These are phyloP conservation scores for Pestalotiopsis sp. DNA, from an alignment of 2,329 filamentous ascomycete genomes.

Conservation along the genomic window DNA sequence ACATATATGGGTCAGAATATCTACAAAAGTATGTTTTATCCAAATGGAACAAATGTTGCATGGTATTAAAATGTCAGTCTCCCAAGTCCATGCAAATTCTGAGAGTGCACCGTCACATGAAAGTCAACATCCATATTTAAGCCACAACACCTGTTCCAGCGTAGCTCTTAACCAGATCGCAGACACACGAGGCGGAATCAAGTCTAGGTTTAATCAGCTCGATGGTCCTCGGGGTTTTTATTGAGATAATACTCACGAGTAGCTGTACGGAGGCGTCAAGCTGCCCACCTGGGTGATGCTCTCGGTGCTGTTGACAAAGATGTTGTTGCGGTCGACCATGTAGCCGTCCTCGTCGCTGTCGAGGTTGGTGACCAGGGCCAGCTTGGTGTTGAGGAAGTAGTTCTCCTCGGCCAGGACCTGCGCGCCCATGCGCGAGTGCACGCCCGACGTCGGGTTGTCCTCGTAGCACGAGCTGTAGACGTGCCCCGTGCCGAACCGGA, in stretches of 20 bases:
- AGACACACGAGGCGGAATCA: constrained; percentile 22
- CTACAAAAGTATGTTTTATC: too few species aligned
- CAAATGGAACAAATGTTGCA: too few species aligned
- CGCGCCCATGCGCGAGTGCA: constrained; percentile 50
- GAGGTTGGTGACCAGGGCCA: constrained; percentile 40
- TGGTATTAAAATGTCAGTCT: too few species aligned
- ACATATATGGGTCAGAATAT: too few species aligned
- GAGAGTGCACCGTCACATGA: too few species aligned
- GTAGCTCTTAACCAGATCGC: constrained; percentile 20
- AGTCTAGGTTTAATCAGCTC: constrained; percentile 3
- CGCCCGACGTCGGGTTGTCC: constrained; percentile 39
- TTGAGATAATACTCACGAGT: constrained; percentile 29
- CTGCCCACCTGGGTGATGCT: constrained; percentile 35
- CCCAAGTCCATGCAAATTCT: too few species aligned
- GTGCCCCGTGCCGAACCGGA: constrained; percentile 61
- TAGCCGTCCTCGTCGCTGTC: constrained; percentile 48
- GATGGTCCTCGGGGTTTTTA: constrained; percentile 1
- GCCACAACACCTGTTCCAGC: neutral
- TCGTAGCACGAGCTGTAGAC: constrained; percentile 44
- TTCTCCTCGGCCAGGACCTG: constrained; percentile 39
- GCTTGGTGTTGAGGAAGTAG: constrained; percentile 45
- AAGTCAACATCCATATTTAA: neutral
- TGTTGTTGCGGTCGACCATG: constrained; percentile 44
- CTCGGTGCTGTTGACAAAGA: constrained; percentile 39
- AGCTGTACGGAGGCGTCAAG: constrained; percentile 36